Conservation (phyloP, 2,329 filamentous ascomycete genomes). For the Fusarium sp. region DNA sequence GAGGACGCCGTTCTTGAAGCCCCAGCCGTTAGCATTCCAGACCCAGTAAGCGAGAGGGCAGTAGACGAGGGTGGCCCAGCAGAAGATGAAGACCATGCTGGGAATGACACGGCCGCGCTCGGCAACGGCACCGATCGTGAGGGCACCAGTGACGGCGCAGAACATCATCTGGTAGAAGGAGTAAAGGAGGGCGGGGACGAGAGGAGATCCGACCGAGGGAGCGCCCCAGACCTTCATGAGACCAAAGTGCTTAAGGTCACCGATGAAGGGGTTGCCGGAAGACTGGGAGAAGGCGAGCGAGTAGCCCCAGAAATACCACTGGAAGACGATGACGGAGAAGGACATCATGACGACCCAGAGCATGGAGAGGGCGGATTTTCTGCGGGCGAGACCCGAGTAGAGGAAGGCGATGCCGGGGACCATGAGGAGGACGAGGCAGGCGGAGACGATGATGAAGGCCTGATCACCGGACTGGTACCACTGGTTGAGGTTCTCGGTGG, state of each 20-base stretch:
- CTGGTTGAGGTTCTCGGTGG: constrained; percentile 90
- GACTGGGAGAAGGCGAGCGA: constrained; percentile 89
- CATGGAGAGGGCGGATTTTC: constrained; percentile 96
- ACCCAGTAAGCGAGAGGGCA: constrained; percentile 97
- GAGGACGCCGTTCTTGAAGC: constrained; percentile 87
- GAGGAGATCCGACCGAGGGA: constrained; percentile 88
- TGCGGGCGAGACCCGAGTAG: constrained; percentile 95
- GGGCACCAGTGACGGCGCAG: constrained; percentile 90
- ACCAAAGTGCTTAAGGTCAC: constrained; percentile 89
- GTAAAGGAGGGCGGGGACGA: constrained; percentile 91
- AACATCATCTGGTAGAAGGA: constrained; percentile 99
- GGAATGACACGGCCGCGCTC: constrained; percentile 94
- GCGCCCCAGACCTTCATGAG: constrained; percentile 84
- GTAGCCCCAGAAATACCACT: constrained; percentile 99
- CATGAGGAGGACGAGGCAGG: constrained; percentile 97
- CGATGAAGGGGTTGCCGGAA: constrained; percentile 90
- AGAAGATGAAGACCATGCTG: constrained; percentile 94
- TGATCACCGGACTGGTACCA: constrained; percentile 94
- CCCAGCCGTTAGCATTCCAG: constrained; percentile 97
- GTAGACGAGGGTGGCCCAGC: constrained; percentile 98
- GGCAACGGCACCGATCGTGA: constrained; percentile 90
- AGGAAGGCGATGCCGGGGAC: constrained; percentile 96
- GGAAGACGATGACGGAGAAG: constrained; percentile 90
- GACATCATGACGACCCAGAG: constrained; percentile 98
- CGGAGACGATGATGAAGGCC: constrained; percentile 89